Conservation (phyloP, 2,329 filamentous ascomycete species). For the Phoma sp. region DNA sequence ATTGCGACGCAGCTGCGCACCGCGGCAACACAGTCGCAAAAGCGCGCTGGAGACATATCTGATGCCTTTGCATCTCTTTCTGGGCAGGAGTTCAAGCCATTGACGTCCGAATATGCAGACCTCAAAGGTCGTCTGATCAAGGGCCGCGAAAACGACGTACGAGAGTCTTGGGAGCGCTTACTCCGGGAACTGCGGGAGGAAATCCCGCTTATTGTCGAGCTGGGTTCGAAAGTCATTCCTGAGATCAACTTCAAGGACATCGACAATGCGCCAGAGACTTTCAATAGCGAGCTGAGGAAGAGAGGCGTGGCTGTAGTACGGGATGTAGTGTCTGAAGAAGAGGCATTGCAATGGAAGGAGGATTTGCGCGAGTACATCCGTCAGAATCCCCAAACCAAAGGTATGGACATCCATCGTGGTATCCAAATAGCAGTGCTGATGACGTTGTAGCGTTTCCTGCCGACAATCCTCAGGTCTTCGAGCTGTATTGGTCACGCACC, state of each 20-base stretch:
- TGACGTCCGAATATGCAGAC: conserved; percentile 54
- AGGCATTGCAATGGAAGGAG: conserved; percentile 54
- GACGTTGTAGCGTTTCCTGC: conserved; percentile 51
- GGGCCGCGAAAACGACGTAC: conserved; percentile 56
- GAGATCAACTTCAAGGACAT: conserved; percentile 57
- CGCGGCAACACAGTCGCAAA: conserved; percentile 46
- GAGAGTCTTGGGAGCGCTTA: conserved; percentile 56
- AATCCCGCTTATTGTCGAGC: conserved; percentile 52
- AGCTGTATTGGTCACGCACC: conserved; percentile 58
- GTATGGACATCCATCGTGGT: conserved; percentile 13
- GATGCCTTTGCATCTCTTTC: conserved; percentile 59
- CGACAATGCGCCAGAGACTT: conserved; percentile 58
- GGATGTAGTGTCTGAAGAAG: conserved; percentile 52
- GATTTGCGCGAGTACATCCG: conserved; percentile 54
- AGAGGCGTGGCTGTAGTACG: conserved; percentile 59
- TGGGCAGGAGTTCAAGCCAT: conserved; percentile 53
- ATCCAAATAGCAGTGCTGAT: conserved; percentile 11
- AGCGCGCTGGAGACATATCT: conserved; percentile 58
- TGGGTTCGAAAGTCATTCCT: conserved; percentile 53
- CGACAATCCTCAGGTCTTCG: conserved; percentile 58
- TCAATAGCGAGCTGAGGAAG: conserved; percentile 64
- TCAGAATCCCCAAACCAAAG: conserved; percentile 54
- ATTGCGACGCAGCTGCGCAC: conserved; percentile 33
- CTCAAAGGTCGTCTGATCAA: conserved; percentile 54
- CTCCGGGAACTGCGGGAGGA: conserved; percentile 53